Evolutionary conservation across 1,284 basidiomycete species (phyloP).

Genomic region (Volvariella surrecta): DNA sequence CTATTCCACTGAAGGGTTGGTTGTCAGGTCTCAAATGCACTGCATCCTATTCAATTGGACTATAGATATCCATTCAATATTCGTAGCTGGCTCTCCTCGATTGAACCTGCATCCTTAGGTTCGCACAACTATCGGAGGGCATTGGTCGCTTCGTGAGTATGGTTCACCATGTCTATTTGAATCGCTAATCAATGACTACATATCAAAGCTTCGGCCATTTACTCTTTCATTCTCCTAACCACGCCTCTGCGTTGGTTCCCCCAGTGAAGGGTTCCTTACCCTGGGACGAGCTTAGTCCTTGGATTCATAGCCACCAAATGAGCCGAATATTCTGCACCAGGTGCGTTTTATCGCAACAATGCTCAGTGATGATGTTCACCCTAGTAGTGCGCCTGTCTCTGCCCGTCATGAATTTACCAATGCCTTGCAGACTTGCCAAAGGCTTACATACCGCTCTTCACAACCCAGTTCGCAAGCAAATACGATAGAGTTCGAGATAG

Average conservation of each 20-base stretch:
- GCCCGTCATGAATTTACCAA: no score
- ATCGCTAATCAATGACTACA: no score
- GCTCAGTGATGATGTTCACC: conserved; percentile 2
- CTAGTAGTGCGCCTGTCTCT: conserved; percentile 33
- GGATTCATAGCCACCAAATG: conserved; percentile 30
- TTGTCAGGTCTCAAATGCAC: no score
- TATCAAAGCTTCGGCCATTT: conserved; percentile 46
- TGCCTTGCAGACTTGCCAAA: no score
- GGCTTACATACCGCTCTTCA: no score
- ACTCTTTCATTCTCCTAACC: conserved; percentile 32
- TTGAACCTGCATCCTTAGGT: no score
- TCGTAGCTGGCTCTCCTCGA: no score
- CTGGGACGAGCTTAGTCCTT: conserved; percentile 36
- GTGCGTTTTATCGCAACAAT: conserved; percentile 24
- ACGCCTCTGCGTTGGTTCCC: conserved; percentile 31
- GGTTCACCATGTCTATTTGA: conserved; percentile 8
- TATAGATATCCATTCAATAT: no score
- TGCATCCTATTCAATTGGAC: no score
- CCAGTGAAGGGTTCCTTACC: conserved; percentile 39
- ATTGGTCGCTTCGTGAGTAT: conserved; percentile 6
- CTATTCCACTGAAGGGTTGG: conserved; percentile 6
- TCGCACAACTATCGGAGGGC: background rate
- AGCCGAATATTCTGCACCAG: conserved; percentile 44
- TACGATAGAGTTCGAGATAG: no score
- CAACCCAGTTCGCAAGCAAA: no score